Conservation (phyloP, 2,329 filamentous ascomycete species). For the Falciphora oryzae region DNA sequence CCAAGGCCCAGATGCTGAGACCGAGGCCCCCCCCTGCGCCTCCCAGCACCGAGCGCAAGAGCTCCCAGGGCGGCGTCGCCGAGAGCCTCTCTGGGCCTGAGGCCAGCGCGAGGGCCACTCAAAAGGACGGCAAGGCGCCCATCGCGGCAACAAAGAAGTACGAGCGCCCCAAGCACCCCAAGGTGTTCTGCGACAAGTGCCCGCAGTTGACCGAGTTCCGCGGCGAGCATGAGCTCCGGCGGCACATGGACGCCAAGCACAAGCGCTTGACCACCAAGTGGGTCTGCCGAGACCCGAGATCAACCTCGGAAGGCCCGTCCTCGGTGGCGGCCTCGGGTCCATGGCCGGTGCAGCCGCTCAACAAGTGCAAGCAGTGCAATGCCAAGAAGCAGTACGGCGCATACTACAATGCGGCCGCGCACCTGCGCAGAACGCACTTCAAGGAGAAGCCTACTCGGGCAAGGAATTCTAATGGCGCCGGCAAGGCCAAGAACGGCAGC, state of each 20-base stretch:
- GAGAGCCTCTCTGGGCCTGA: constrained; percentile 14
- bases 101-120: constrained; percentile 13
- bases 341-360: constrained; percentile 57
- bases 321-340: constrained; percentile 31
- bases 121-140: constrained; percentile 36
- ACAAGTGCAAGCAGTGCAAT: constrained; percentile 78
- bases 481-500: constrained; percentile 10
- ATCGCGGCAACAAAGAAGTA: constrained; percentile 39
- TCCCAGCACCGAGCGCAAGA: constrained; percentile 18
- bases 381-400: constrained; percentile 75
- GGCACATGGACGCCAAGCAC: constrained; percentile 64
- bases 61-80: constrained; percentile 18
- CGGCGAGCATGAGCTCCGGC: constrained; percentile 74
- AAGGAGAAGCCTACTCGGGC: constrained; percentile 52
- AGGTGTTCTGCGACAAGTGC: constrained; percentile 66
- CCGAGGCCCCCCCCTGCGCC: constrained; percentile 33
- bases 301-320: constrained; percentile 13
- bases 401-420: constrained; percentile 92
- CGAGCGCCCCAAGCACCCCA: constrained; percentile 61
- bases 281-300: constrained; percentile 50
- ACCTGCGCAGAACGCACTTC: constrained; percentile 84
- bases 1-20: constrained; percentile 27
- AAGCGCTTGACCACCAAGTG: constrained; percentile 47
- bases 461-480: constrained; percentile 23
- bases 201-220: constrained; percentile 71